Evolutionary conservation across 2,329 filamentous ascomycete genomes (phyloP), one percentile per base, ranked within the genome.

Genomic region (Aspergillus felis): DNA sequence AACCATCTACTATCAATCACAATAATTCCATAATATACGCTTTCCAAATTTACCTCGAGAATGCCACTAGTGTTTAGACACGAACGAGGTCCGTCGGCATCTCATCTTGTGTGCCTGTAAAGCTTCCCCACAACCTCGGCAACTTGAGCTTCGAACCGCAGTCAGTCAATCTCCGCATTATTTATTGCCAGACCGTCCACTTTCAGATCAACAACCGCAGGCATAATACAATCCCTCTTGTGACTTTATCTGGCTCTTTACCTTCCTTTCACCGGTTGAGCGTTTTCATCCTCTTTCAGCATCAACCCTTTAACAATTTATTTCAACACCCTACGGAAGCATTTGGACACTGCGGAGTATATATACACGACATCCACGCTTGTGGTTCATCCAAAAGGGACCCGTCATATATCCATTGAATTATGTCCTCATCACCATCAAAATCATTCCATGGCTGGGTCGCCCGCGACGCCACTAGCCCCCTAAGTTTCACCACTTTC

Each of bases 381-480:
- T 5, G 4, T 3, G 14, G 5, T 35, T 7, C 32, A 35, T 14
- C 17, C 32, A 7, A 14, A 35, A 17, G 32, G 7, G 1, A 12
- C 32, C 4, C 5, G 4, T 32, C 14, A 46, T 24, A 52, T 22
- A 50, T 22, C 25, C 17, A 51, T 7, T 32, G 28, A 49, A 57
- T 29, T 1, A 54, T 59, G 46, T 51, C 56, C 32, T 25, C 57
- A 32, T 24, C 48, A 25, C 49, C 58, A 38, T 47, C 62, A 22
- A 63, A 71, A 79, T 68, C 63, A 38, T 77, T 72, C 64, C 64
- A 69, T 38, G 74, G 74, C 66, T 77, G 74, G 74, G 73, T 77
- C 24, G 68, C 74, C 56, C 67, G 71, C 50, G 64, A 71, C 42
- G 67, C 73, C 49, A 73, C 64, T 44, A 67, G 61, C 32, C 69